A percentile compares a stretch with the other conserved stretches of the same genome.
phyloP scores from a whole-genome alignment of 495 filamentous ascomycete genomes.

The Penicillium coffeae region DNA sequence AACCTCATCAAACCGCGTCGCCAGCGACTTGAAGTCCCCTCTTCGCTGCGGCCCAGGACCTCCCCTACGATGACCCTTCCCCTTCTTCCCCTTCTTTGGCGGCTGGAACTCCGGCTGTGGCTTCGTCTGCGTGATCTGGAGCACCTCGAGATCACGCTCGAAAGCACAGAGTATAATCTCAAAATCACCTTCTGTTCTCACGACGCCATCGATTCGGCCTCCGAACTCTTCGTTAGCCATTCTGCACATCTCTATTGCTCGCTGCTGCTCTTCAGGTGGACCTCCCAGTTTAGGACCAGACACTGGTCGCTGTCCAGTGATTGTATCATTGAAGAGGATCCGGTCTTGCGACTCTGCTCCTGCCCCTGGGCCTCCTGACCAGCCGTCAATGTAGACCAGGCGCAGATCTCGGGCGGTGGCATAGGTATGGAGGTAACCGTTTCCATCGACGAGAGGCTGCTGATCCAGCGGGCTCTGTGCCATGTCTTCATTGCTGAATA shows the following conservation, averaged over 20 bases:
- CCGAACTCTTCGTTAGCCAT: conserved; percentile 46
- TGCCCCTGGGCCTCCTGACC: conserved; percentile 52
- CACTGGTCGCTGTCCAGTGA: conserved; percentile 6
- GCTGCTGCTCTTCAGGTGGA: conserved; percentile 30
- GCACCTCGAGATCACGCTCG: conserved; percentile 33
- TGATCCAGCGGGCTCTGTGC: neutral
- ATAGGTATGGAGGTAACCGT: conserved; percentile 58
- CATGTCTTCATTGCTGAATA: neutral
- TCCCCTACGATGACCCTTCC: neutral
- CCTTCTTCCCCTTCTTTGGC: neutral
- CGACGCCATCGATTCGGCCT: conserved; percentile 53
- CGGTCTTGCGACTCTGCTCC: conserved; percentile 59
- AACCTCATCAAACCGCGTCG: conserved; percentile 56
- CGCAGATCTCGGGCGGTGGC: conserved; percentile 43
- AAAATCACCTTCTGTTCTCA: conserved; percentile 66
- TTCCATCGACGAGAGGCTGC: conserved; percentile 3
- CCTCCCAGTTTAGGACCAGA: conserved; percentile 3
- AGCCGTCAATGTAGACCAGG: conserved; percentile 61
- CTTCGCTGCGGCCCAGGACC: neutral
- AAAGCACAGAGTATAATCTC: conserved; percentile 67
- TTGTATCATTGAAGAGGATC: conserved; percentile 38
- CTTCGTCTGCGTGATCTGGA: conserved; percentile 29
- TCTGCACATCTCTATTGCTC: conserved; percentile 49
- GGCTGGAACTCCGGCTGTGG: no score
- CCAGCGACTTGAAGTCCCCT: conserved; percentile 23